Base-by-base conservation (phyloP, 73 alveolate genomes). In the Diophrys appendiculata region DNA sequence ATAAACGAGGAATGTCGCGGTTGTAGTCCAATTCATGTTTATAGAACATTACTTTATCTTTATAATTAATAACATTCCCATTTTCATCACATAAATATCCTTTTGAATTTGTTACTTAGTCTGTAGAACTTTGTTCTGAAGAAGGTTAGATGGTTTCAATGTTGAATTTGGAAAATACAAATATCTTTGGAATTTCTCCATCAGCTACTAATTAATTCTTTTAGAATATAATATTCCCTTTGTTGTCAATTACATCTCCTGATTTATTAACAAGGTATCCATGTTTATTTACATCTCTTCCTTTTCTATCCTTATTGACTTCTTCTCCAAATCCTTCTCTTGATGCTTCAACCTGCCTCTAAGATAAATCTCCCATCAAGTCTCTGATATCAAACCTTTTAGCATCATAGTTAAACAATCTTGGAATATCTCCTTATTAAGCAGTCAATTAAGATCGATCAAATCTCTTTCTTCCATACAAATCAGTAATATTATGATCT, bases 341-440 rank as follows among this genome's bases (percentile, higher is more conserved):
- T 65, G 2, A 77, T 60, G 24, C 34, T 32, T 2, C 86, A 73
- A 22, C 65, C 60, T 22, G 11, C 33, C 24, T 73, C 82, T 35
- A 33, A 3, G 31, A 65, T 71, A 54, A 77, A 52, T 28, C 78
- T 14, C 86, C 86, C 60, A 60, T 29, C 0, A 60, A 53, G 14
- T 65, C 68, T 28, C 28, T 32, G 13, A 77, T 34, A 27, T 77
- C 68, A 54, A 77, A 77, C 29, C 70, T 77, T 68, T 55, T 60
- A 11, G 72, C 86, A 64, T 31, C 33, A 54, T 77, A 77, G 31
- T 70, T 77, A 77, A 33, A 77, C 52, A 77, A 65, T 1, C 54
- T 74, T 1, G 93, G 93, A 2, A 85, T 78, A 30, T 85, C 88
- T n/a, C 93, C 93, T 25, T 71, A 72, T 1, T 34, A 25, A n/a